Evolutionary conservation across 345 rosid species (phyloP).

Genomic region (Populus deltoides): DNA sequence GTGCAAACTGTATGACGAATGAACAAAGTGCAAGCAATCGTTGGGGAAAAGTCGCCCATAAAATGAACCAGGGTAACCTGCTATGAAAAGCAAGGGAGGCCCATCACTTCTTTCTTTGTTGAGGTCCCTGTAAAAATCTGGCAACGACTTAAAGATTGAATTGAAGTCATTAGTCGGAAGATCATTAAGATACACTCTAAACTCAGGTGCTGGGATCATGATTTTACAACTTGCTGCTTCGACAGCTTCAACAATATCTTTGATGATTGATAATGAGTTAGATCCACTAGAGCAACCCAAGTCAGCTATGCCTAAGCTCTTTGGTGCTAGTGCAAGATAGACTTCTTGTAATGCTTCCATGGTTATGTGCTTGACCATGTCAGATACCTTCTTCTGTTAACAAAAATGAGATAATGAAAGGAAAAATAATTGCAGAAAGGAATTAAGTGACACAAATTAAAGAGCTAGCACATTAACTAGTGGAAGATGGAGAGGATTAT

Average conservation of each 20-base stretch:
- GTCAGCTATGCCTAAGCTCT: constrained; percentile 49
- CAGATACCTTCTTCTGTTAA: constrained; percentile 66
- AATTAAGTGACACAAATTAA: background rate
- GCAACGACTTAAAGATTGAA: constrained; percentile 50
- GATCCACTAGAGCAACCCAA: constrained; percentile 58
- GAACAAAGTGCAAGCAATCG: constrained; percentile 61
- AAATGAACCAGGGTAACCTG: constrained; percentile 78
- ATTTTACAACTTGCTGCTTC: constrained; percentile 25
- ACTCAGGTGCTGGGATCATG: constrained; percentile 35
- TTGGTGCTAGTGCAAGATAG: constrained; percentile 30
- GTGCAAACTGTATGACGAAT: constrained; percentile 75
- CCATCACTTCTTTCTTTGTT: constrained; percentile 28
- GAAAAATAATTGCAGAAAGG: background rate
- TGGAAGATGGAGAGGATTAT: background rate
- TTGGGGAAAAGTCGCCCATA: constrained; percentile 76
- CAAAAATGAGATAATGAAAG: background rate
- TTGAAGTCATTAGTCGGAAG: constrained; percentile 67
- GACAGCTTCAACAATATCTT: constrained; percentile 41
- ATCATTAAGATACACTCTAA: constrained; percentile 53
- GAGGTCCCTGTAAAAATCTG: constrained; percentile 45
- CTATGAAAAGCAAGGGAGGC: constrained; percentile 39
- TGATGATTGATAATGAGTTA: constrained; percentile 46
- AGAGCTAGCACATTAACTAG: background rate
- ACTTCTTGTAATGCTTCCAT: constrained; percentile 49
- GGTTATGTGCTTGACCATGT: constrained; percentile 61